phyloP scores from a whole-genome alignment of 2,329 filamentous ascomycete species.

The Exserohilum turcica region DNA sequence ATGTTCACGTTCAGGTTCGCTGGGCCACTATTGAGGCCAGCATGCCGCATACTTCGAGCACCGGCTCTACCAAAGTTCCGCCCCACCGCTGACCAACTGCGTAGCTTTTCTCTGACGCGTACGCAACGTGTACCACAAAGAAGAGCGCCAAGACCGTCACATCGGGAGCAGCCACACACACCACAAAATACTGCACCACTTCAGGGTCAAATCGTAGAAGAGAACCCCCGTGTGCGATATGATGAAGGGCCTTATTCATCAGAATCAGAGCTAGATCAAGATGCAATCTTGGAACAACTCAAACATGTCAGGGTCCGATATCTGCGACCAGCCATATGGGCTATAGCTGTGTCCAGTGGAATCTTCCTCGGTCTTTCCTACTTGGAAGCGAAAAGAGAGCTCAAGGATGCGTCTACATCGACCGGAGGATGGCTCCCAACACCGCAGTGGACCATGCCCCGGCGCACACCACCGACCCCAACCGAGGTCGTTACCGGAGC shows the following conservation, averaged over 20 bases:
- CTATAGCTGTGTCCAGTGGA: slow-evolving; percentile 31
- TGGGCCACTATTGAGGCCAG: slow-evolving; percentile 9
- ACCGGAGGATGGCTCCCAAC: slow-evolving; percentile 21
- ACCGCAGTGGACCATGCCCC: slow-evolving; percentile 22
- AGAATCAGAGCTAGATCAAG: not conserved
- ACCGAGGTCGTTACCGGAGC: slow-evolving; percentile 32
- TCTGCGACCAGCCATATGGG: slow-evolving; percentile 38
- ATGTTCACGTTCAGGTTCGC: slow-evolving; percentile 12
- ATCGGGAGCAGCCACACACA: slow-evolving; percentile 9
- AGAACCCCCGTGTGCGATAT: slow-evolving; percentile 1
- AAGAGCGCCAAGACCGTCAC: slow-evolving; percentile 5
- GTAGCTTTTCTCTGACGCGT: slow-evolving; percentile 7
- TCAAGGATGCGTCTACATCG: slow-evolving; percentile 22
- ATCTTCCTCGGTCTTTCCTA: slow-evolving; percentile 38
- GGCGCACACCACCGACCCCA: slow-evolving; percentile 29
- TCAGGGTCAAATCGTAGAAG: slow-evolving; percentile 9
- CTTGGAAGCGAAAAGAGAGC: slow-evolving; percentile 34
- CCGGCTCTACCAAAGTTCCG: not conserved
- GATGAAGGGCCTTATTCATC: not conserved
- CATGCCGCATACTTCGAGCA: slow-evolving; percentile 1
- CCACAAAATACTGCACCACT: slow-evolving; percentile 8
- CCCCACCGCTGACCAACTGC: slow-evolving; percentile 2
- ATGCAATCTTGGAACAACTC: slow-evolving; percentile 3
- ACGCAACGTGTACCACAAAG: slow-evolving; percentile 10
- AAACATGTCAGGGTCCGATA: slow-evolving; percentile 29